Conservation (phyloP, 2,329 filamentous ascomycete genomes). For the Colletotrichum somersetense region DNA sequence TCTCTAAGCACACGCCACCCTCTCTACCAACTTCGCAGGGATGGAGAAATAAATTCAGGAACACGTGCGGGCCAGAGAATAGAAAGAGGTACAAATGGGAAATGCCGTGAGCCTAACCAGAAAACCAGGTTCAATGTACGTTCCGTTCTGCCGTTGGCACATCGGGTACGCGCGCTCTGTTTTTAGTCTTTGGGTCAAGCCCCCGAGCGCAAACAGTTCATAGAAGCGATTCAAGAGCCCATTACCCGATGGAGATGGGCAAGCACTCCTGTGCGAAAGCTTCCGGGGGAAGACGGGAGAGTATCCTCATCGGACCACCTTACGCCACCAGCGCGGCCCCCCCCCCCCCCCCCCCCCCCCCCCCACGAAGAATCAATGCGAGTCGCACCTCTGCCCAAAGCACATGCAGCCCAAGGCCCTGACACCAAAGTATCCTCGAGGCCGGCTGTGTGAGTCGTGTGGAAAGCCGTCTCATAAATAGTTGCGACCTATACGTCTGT, state of each 20-base stretch:
- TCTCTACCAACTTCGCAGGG: background rate
- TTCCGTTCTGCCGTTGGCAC: background rate
- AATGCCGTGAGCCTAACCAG: background rate
- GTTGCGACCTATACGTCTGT: too few species aligned
- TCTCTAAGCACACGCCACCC: conserved; percentile 15
- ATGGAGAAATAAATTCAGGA: background rate
- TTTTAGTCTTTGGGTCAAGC: background rate
- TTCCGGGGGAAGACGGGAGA: background rate
- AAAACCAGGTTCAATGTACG: background rate
- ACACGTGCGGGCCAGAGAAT: background rate
- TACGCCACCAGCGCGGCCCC: background rate
- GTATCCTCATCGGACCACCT: background rate
- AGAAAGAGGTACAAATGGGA: background rate
- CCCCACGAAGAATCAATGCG: too few species aligned
- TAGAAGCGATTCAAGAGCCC: background rate
- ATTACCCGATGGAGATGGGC: background rate
- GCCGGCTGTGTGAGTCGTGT: too few species aligned
- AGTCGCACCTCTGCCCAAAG: too few species aligned
- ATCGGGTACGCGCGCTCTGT: background rate
- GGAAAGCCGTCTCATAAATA: too few species aligned
- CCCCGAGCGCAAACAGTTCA: background rate
- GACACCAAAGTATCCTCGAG: too few species aligned
- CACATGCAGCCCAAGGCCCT: too few species aligned
- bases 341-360: too few species aligned
- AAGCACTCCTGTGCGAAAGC: conserved; percentile 10